phyloP scores from a whole-genome alignment of 305 asterid genomes.

The Lippia alba region DNA sequence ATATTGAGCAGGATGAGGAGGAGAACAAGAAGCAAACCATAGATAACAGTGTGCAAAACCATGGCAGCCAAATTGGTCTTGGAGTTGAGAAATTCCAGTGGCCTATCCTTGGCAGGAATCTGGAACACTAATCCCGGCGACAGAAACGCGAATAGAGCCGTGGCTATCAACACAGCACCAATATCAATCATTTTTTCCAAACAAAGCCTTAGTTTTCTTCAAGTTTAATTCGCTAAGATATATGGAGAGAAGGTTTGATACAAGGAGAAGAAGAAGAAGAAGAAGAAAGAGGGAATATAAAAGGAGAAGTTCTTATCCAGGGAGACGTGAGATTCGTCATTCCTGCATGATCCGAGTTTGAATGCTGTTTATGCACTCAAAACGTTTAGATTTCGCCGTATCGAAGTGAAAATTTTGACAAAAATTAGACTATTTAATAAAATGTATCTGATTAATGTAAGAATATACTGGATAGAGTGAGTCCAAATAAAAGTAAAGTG shows the following conservation, averaged over 20 bases:
- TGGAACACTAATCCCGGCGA: constrained; percentile 81
- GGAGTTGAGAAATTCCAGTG: constrained; percentile 80
- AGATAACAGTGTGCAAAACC: constrained; percentile 64
- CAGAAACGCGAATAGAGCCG: constrained; percentile 77
- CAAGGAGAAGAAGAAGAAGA: constrained; percentile 14
- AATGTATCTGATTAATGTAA: no score
- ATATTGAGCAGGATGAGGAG: constrained; percentile 73
- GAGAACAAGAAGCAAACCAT: constrained; percentile 80
- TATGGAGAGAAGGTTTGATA: constrained; percentile 12
- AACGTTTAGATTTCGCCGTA: no score
- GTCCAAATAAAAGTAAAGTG: constrained; percentile 32
- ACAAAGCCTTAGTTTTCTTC: not conserved
- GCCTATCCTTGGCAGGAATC: constrained; percentile 75
- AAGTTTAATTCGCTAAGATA: constrained; percentile 4
- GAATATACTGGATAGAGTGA: not conserved
- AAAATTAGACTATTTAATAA: no score
- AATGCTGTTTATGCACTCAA: no score
- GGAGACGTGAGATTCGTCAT: not conserved
- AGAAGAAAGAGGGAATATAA: constrained; percentile 27
- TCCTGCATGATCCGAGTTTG: no score
- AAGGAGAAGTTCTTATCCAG: constrained; percentile 29
- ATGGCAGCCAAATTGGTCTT: constrained; percentile 73
- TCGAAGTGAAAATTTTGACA: no score
- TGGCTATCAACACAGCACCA: constrained; percentile 74
- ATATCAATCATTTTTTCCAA: constrained; percentile 60